These are phyloP conservation scores for Capsicum chinense DNA, from an alignment of 257 asterid genomes.

Conservation along the genomic window DNA sequence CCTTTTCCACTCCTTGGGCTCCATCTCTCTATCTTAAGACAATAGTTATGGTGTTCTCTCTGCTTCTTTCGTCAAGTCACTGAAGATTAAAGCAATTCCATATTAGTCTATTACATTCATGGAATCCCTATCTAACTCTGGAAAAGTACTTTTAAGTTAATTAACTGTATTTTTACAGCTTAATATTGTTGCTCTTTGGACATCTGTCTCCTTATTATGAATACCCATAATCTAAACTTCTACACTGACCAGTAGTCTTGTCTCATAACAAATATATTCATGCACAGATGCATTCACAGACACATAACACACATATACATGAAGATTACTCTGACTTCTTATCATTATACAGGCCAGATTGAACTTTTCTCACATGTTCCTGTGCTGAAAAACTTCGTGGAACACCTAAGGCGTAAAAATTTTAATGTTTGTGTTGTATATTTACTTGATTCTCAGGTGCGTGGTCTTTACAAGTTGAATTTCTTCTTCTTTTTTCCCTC, in stretches of 20 bases:
- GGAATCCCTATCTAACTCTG: neutral
- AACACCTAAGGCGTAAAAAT: slow-evolving; percentile 78
- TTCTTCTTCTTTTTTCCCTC: neutral
- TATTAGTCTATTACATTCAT: neutral
- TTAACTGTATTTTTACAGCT: neutral
- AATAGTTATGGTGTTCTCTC: neutral
- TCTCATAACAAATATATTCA: neutral
- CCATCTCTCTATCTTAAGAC: neutral
- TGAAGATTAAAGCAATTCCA: neutral
- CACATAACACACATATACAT: neutral
- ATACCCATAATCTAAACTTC: neutral
- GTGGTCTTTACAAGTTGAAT: neutral
- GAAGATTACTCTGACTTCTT: slow-evolving; percentile 30
- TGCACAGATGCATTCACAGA: neutral
- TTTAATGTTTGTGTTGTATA: slow-evolving; percentile 89
- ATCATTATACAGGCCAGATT: slow-evolving; percentile 69
- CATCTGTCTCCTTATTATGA: neutral
- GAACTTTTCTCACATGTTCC: slow-evolving; percentile 97
- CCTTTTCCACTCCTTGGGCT: slow-evolving; percentile 15
- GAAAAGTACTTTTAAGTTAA: neutral
- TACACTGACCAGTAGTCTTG: neutral
- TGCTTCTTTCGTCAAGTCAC: neutral
- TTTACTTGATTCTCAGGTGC: slow-evolving; percentile 95
- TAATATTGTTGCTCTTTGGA: neutral
- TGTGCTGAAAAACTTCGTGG: slow-evolving; percentile 85